Evolutionary conservation across 2,329 filamentous ascomycete genomes (phyloP), one percentile per base, ranked within the genome.

Genomic region (Claviceps cyperi): DNA sequence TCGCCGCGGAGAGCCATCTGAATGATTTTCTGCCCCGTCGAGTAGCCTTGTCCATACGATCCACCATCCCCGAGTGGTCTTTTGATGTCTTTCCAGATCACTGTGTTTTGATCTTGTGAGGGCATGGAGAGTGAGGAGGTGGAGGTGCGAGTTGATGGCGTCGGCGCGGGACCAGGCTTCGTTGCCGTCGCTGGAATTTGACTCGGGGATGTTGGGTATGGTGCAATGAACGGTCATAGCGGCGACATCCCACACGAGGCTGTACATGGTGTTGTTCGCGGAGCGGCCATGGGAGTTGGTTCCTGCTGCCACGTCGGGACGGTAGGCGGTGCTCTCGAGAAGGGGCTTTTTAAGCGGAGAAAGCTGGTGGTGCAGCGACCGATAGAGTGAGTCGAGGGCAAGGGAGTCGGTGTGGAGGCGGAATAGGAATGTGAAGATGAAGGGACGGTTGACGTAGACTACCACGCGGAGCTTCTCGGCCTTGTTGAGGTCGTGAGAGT

Each of bases 381-480:
- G 72, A 60, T 83, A 83, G 7, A 82, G 64, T 0, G 67, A 58
- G n/a, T 75, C 69, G 62, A 70, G 75, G 4, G 74, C 73, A 2
- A 82, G 64, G 1, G 78, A 76, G 49, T 77, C 72, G 6, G 83
- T 82, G 45, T 72, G 71, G 14, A 68, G 60, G 11, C 62, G 59
- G 63, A 91, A 91, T 4, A 92, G 69, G 53, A 92, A 83, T 1
- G 82, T 77, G 62, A 86, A 90, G 46, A 91, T 76, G 64, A 91
- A 91, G 0, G 86, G 86, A 22, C 75, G 77, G 62, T 81, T 80
- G 44, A 83, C 76, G 60, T 89, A 90, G 47, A 89, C 76, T 6
- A 89, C 75, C 1, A 86, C 81, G 1, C 82, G 77, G 41, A 89
- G 64, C 56, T 75, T 78, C 52, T 72, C 70, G 2, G 70, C 67